phyloP scores from a whole-genome alignment of 2,329 filamentous ascomycete genomes.

The Zymoseptoria brevis region DNA sequence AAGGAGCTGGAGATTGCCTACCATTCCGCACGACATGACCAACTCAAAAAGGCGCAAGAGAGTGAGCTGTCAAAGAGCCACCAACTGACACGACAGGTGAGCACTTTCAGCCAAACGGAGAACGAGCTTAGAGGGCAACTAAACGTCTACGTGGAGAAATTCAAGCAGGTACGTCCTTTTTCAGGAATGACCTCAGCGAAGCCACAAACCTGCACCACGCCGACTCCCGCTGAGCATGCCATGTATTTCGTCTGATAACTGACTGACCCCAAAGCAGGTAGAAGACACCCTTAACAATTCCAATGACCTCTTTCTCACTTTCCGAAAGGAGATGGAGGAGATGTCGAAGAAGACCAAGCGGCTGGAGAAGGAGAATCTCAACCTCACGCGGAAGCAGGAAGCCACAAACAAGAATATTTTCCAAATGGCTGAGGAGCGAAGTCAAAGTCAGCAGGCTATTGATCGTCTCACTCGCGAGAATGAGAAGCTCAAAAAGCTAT shows the following conservation, averaged over 20 bases:
- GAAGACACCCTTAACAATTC: constrained; percentile 98
- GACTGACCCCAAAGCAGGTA: constrained; percentile 59
- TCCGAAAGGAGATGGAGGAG: constrained; percentile 98
- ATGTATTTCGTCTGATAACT: constrained; percentile 23
- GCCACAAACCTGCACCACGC: not conserved
- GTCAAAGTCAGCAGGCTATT: constrained; percentile 63
- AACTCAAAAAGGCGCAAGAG: constrained; percentile 82
- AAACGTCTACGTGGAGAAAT: constrained; percentile 98
- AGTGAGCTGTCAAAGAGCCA: constrained; percentile 70
- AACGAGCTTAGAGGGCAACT: constrained; percentile 87
- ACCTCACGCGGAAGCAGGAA: constrained; percentile 84
- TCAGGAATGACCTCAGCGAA: not conserved
- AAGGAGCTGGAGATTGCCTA: constrained; percentile 95
- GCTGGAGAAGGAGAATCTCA: constrained; percentile 91
- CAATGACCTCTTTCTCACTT: constrained; percentile 93
- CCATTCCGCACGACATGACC: constrained; percentile 79
- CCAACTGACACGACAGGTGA: constrained; percentile 82
- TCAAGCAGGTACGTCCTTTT: constrained; percentile 73
- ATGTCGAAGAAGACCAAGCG: constrained; percentile 99
- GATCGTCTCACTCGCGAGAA: constrained; percentile 78
- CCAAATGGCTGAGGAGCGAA: constrained; percentile 92
- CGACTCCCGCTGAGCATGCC: not conserved
- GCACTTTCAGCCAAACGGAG: constrained; percentile 93
- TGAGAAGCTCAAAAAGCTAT: constrained; percentile 86
- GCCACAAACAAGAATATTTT: constrained; percentile 90